phyloP scores from a whole-genome alignment of 768 basidiomycete species.

The Harrya chromipes region DNA sequence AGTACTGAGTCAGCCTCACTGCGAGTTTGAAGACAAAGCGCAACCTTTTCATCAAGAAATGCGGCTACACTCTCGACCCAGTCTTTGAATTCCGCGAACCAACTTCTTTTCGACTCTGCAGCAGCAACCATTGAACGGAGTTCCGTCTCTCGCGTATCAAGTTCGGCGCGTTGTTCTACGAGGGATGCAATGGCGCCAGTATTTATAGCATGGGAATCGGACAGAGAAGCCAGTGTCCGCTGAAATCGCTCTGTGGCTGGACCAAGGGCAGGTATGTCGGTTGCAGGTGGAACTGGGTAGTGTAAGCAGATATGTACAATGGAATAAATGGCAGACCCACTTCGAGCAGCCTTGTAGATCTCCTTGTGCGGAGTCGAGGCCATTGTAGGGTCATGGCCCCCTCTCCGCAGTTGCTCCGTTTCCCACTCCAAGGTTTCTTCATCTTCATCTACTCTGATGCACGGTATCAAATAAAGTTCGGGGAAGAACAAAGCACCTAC shows the following conservation, averaged over 20 bases:
- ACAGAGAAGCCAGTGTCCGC: constrained; percentile 55
- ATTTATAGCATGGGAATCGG: constrained; percentile 65
- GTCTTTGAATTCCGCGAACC: constrained; percentile 76
- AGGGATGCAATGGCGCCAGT: constrained; percentile 54
- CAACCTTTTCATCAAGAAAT: constrained; percentile 88
- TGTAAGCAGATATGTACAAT: constrained; percentile 13
- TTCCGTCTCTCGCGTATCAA: constrained; percentile 67
- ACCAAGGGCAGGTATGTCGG: constrained; percentile 61
- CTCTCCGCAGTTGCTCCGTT: constrained; percentile 74
- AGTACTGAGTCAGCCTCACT: background rate
- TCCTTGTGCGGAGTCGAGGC: constrained; percentile 42
- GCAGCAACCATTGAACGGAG: constrained; percentile 70
- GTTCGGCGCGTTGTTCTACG: constrained; percentile 57
- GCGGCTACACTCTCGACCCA: constrained; percentile 80
- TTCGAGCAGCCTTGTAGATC: constrained; percentile 67
- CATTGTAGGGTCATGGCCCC: constrained; percentile 52
- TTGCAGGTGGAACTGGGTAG: constrained; percentile 59
- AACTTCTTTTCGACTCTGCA: constrained; percentile 76
- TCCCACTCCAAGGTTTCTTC: constrained; percentile 88
- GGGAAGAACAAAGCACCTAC: constrained; percentile 41
- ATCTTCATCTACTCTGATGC: constrained; percentile 67
- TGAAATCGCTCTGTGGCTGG: constrained; percentile 60
- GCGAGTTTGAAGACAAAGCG: constrained; percentile 3
- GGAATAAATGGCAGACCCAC: constrained; percentile 39
- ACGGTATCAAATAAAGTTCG: constrained; percentile 1